phyloP scores from a whole-genome alignment of 305 asterid species.

The Solanum hybrid region DNA sequence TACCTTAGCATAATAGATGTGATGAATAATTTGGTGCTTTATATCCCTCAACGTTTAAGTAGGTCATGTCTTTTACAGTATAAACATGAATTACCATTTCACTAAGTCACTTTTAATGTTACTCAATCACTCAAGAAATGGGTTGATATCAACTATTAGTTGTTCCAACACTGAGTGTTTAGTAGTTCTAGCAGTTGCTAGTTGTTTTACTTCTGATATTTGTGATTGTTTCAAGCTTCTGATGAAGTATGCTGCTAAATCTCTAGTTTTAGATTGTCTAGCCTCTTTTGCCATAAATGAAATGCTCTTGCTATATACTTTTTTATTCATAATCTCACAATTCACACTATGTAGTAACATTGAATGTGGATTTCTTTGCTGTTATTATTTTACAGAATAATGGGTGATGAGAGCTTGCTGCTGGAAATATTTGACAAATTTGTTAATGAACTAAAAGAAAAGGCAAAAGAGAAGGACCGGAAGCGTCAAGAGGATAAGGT shows the following conservation, averaged over 20 bases:
- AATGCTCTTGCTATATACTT: background rate
- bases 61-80: background rate
- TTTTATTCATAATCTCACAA: background rate
- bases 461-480: conserved; percentile 71
- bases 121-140: background rate
- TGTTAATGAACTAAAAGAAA: conserved; percentile 51
- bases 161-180: background rate
- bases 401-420: conserved; percentile 57
- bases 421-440: conserved; percentile 55
- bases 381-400: conserved; percentile 40
- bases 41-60: background rate
- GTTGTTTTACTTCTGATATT: background rate
- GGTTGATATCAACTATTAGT: background rate
- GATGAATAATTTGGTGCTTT: background rate
- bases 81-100: background rate
- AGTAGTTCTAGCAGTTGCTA: background rate
- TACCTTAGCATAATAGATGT: background rate
- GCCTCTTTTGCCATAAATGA: background rate
- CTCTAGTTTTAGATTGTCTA: background rate
- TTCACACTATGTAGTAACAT: background rate
- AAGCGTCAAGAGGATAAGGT: conserved; percentile 85
- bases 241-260: background rate
- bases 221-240: background rate
- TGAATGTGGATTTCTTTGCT: background rate
- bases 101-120: background rate